phyloP scores from a whole-genome alignment of 495 filamentous ascomycete species.

The Amniculicola lignicola region DNA sequence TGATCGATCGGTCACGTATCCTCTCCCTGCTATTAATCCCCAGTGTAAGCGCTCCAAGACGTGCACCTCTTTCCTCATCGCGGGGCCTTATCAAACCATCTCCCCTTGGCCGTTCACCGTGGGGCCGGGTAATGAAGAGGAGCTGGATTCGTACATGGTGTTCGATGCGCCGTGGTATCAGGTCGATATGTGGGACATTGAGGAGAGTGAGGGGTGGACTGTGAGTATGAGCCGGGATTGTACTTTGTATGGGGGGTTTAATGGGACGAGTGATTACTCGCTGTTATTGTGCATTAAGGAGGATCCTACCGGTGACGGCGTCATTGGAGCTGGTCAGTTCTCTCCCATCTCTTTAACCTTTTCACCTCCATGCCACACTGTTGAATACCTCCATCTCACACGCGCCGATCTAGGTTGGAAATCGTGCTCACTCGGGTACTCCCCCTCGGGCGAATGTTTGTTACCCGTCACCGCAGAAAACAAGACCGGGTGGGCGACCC shows the following conservation, averaged over 20 bases:
- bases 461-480: not conserved
- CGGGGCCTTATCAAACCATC: constrained; percentile 11
- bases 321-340: constrained; percentile 6
- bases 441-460: constrained; percentile 7
- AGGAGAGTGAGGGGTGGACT: not conserved
- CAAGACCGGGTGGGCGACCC: constrained; percentile 4
- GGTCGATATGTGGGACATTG: constrained; percentile 13
- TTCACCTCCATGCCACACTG: not conserved
- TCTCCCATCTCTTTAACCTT: not conserved
- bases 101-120: constrained; percentile 18
- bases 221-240: constrained; percentile 9
- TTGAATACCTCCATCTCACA: not conserved
- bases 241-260: constrained; percentile 13
- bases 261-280: not conserved
- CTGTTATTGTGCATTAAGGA: constrained; percentile 10
- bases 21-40: not conserved
- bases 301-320: not conserved
- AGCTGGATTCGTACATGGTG: constrained; percentile 4
- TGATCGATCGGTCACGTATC: constrained; percentile 11
- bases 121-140: not conserved
- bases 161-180: constrained; percentile 12
- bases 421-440: constrained; percentile 5
- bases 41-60: not conserved
- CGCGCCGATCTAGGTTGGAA: constrained; percentile 6
- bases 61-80: constrained; percentile 14